Percentiles rank a stretch among this genome's conserved stretches.
These are phyloP conservation scores for Ustilago vetiveriae DNA, from an alignment of 1,284 basidiomycete genomes.

Conservation along the genomic window DNA sequence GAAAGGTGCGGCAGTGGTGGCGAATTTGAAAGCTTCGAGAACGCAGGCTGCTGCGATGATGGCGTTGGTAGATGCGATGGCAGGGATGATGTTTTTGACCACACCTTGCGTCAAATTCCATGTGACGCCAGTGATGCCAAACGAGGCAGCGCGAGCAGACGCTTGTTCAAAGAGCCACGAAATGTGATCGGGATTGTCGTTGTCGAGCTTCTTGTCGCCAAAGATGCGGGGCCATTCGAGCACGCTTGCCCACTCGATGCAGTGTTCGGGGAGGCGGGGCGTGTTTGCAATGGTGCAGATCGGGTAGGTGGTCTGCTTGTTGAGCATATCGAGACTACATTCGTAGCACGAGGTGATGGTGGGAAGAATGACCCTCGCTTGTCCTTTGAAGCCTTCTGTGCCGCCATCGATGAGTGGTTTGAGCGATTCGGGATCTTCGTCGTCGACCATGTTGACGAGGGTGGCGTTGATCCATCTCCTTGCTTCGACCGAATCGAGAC, in stretches of 20 bases:
- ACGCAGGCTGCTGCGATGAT: constrained; percentile 82
- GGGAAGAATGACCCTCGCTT: constrained; percentile 95
- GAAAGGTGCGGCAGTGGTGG: constrained; percentile 90
- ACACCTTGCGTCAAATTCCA: constrained; percentile 98
- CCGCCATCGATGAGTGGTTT: constrained; percentile 99
- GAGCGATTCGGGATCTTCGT: constrained; percentile 85
- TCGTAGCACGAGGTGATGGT: constrained; percentile 97
- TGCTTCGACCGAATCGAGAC: constrained; percentile 86
- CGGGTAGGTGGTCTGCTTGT: constrained; percentile 94
- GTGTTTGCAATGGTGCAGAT: constrained; percentile 99
- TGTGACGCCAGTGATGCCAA: constrained; percentile 96
- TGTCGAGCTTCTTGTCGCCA: constrained; percentile 70
- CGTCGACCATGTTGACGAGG: constrained; percentile 85
- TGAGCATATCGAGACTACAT: constrained; percentile 97
- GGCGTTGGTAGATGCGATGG: constrained; percentile 69
- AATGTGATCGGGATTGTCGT: constrained; percentile 94
- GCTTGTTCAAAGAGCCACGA: constrained; percentile 89
- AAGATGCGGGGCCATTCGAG: constrained; percentile 95
- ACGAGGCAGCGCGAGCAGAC: constrained; percentile 78
- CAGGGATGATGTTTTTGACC: constrained; percentile 99
- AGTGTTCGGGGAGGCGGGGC: constrained; percentile 95
- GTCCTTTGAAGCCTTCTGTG: constrained; percentile 99
- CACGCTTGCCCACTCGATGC: constrained; percentile 99
- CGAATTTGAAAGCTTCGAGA: constrained; percentile 99
- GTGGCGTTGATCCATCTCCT: constrained; percentile 99